Percentiles rank a stretch among this genome's conserved stretches.
phyloP scores from a whole-genome alignment of 1,284 basidiomycete genomes.

The Golubevia sp. region DNA sequence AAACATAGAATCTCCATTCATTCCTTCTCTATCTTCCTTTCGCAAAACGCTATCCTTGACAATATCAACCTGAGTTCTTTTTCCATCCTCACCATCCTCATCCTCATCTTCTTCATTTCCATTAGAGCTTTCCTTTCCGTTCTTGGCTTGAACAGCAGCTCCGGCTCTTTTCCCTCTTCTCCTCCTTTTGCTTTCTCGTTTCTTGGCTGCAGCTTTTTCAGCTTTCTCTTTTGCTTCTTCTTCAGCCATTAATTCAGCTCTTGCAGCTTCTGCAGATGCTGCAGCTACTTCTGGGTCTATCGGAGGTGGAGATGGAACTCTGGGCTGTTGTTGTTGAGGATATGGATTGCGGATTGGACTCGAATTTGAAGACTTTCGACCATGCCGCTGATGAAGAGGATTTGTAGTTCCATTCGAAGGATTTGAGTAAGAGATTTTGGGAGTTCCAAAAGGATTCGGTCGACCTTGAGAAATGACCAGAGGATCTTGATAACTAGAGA shows the following conservation, averaged over 20 bases:
- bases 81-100: constrained; percentile 62
- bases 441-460: not conserved
- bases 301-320: not conserved
- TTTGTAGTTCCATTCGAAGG: not conserved
- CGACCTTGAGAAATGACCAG: not conserved
- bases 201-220: constrained; percentile 17
- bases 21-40: constrained; percentile 62
- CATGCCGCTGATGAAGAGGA: not conserved
- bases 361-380: not conserved
- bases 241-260: not conserved
- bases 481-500: too few species aligned
- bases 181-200: constrained; percentile 28
- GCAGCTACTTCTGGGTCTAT: too few species aligned
- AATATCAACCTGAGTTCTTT: constrained; percentile 12
- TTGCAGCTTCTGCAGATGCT: too few species aligned
- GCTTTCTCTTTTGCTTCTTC: constrained; percentile 13
- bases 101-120: constrained; percentile 69
- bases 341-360: too few species aligned
- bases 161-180: constrained; percentile 51
- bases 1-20: constrained; percentile 63
- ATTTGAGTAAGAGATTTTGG: not conserved
- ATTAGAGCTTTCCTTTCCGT: constrained; percentile 66
- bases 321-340: too few species aligned
- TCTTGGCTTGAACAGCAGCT: constrained; percentile 54
- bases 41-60: constrained; percentile 3